These are phyloP conservation scores for Brassica hybrid DNA, from an alignment of 441 rosid genomes.

Conservation along the genomic window DNA sequence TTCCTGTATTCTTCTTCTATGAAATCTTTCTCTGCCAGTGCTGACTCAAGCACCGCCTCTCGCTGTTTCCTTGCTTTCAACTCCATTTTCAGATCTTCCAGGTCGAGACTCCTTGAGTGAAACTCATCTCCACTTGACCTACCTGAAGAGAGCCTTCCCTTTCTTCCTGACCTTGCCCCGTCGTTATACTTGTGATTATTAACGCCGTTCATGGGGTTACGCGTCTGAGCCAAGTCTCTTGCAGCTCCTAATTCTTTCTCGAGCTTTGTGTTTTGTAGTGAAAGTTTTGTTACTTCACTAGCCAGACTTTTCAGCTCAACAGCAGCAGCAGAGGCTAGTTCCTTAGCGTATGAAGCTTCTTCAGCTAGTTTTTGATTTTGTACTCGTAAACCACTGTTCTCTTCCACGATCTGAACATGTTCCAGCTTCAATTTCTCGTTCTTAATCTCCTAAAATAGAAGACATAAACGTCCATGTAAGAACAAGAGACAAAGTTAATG, in stretches of 20 bases:
- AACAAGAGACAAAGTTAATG: conserved; percentile 9
- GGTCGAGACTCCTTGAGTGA: conserved; percentile 76
- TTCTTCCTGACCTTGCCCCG: conserved; percentile 66
- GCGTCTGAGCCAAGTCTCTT: conserved; percentile 69
- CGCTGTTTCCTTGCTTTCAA: conserved; percentile 87
- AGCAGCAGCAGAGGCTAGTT: conserved; percentile 99
- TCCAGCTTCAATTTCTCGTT: conserved; percentile 82
- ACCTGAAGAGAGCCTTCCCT: conserved; percentile 75
- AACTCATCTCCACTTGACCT: conserved; percentile 71
- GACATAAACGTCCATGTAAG: conserved; percentile 29
- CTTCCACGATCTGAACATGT: conserved; percentile 84
- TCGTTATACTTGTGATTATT: conserved; percentile 72
- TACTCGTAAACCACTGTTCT: conserved; percentile 83
- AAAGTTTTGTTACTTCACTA: conserved; percentile 86
- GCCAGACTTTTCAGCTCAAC: conserved; percentile 97
- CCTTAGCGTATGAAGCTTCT: conserved; percentile 97
- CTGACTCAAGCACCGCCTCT: conserved; percentile 85
- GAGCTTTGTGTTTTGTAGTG: conserved; percentile 79
- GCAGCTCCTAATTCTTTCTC: conserved; percentile 79
- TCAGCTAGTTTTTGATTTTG: conserved; percentile 90
- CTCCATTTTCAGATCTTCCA: conserved; percentile 79
- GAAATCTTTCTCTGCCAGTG: conserved; percentile 82
- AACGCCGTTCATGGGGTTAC: conserved; percentile 63
- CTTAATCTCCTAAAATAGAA: conserved; percentile 64
- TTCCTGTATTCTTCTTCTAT: conserved; percentile 81